phyloP scores from a whole-genome alignment of 2,329 filamentous ascomycete genomes.

The Dendrostoma leiphaemia region DNA sequence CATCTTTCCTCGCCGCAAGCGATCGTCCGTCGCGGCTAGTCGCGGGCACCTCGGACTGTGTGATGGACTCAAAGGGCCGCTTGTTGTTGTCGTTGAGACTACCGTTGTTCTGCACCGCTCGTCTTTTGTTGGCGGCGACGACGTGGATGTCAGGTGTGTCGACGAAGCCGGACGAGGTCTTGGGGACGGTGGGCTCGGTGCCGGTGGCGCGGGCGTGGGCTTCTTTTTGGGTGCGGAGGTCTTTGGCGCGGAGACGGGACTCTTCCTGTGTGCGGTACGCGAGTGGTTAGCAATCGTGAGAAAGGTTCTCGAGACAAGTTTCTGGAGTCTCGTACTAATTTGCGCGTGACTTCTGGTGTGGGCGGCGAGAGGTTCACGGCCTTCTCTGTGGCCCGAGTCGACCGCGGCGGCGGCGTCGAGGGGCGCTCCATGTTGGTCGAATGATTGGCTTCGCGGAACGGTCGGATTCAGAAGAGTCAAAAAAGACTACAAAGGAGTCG shows the following conservation, averaged over 20 bases:
- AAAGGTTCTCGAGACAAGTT: background rate
- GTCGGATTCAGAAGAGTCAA: too few relatives aligned
- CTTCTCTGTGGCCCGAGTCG: constrained; percentile 28
- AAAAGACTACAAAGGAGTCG: background rate
- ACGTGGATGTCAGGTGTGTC: constrained; percentile 63
- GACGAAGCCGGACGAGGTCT: constrained; percentile 68
- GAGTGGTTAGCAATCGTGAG: too few relatives aligned
- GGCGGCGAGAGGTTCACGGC: constrained; percentile 39
- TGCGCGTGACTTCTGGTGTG: constrained; percentile 51
- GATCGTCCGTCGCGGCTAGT: constrained; percentile 69
- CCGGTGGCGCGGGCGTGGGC: constrained; percentile 54
- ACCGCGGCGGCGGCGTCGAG: constrained; percentile 41
- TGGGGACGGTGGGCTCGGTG: constrained; percentile 38
- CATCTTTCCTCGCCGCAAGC: constrained; percentile 36
- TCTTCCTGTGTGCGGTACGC: constrained; percentile 66
- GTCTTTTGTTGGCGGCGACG: constrained; percentile 23
- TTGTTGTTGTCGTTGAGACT: too few relatives aligned
- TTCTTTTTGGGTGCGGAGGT: constrained; percentile 71
- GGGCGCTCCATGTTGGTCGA: constrained; percentile 42
- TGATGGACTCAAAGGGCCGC: constrained; percentile 65
- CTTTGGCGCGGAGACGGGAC: constrained; percentile 84
- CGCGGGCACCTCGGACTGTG: constrained; percentile 46
- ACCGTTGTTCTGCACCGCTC: background rate
- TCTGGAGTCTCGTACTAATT: constrained; percentile 4
- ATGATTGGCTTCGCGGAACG: background rate